phyloP scores from a whole-genome alignment of 208 protist genomes.

The Blastocrithidia nonstop region DNA sequence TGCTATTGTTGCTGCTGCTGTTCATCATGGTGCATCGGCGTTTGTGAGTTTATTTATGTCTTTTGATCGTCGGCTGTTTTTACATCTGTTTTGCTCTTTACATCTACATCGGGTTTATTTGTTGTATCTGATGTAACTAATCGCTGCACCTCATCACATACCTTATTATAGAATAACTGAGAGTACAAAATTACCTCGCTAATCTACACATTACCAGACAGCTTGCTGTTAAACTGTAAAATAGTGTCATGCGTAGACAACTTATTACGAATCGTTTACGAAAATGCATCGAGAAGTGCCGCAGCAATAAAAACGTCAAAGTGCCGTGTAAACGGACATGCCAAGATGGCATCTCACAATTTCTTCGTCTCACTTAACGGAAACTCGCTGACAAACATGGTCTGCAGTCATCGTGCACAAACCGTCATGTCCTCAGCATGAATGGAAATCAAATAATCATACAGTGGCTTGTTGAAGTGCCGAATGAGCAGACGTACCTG shows the following conservation, averaged over 20 bases:
- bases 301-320: constrained; percentile 65
- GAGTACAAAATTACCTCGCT: constrained; percentile 32
- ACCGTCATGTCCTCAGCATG: constrained; percentile 61
- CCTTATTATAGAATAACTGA: constrained; percentile 45
- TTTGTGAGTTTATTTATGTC: no score
- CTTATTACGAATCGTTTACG: constrained; percentile 29
- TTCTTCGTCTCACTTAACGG: constrained; percentile 34
- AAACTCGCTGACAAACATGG: constrained; percentile 70
- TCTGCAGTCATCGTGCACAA: constrained; percentile 79
- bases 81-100: no score
- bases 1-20: no score
- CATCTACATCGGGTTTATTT: no score
- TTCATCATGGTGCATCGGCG: no score
- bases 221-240: constrained; percentile 44
- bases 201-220: constrained; percentile 19
- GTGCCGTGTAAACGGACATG: constrained; percentile 32
- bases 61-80: no score
- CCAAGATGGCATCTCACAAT: constrained; percentile 80
- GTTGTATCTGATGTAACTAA: no score
- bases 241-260: constrained; percentile 32
- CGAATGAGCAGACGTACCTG: constrained; percentile 26
- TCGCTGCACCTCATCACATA: constrained; percentile 14
- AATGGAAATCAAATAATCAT: constrained; percentile 21
- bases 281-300: constrained; percentile 27
- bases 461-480: constrained; percentile 40